Base-by-base conservation (phyloP, 805 yeast genomes). In the Pichia phayaonensis region DNA sequence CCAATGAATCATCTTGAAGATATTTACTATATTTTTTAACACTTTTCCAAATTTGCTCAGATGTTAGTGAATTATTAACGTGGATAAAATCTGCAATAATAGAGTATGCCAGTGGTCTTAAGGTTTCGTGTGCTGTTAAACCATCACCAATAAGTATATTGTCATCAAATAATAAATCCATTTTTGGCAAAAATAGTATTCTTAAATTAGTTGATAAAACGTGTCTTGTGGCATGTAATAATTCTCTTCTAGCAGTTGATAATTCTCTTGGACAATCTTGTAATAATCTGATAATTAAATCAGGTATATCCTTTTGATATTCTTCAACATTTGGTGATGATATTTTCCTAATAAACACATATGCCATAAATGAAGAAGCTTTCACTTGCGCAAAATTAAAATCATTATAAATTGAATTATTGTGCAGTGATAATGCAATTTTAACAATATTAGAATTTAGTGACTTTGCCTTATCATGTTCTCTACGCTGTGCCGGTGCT, bases 261-360 rank as follows among this genome's bases (percentile, higher is more conserved):
- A 89, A 72, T 62, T 92, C 98, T 18, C 94, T 83, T 3, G 99
- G 99, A 65, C 98, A 94, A 65, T 95, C 98, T 66, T 90, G 96
- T 40, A 94, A 70, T 40, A 94, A 70, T 56, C 98, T 73, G 49
- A 90, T 77, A 40, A 94, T 86, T 49, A 90, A 77, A 53, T 87
- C 95, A 0, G 99, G 99, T 10, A 94, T 88, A 40, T 79, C 75
- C 6, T 71, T 71, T 38, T 81, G 78, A 56, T 80, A 78, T 51
- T 79, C 76, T 52, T 74, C 75, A 53, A 86, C 66, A 48, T 84
- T 73, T 40, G 80, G 81, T 36, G 80, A 77, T 2, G 95, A 82
- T 60, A 83, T 86, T 18, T 95, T 89, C 54, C 98, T 78, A 41
- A 95, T 83, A 56, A 86, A 84, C 1, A 90, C 89, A 64, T 90